phyloP scores from a whole-genome alignment of 805 yeast species.

The Saccharomycopsis guyanensis region DNA sequence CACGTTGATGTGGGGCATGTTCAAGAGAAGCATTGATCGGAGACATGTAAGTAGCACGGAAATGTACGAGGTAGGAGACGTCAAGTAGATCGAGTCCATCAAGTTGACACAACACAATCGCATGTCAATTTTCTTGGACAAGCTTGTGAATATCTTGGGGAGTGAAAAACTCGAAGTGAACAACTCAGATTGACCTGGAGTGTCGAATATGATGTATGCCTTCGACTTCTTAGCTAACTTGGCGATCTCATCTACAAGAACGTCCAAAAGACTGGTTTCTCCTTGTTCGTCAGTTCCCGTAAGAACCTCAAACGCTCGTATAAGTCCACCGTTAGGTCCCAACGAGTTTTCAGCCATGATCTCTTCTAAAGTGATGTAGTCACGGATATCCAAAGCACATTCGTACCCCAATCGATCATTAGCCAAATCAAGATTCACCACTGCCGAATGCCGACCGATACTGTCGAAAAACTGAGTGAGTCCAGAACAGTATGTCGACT shows the following conservation, averaged over 20 bases:
- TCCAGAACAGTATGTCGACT: constrained; percentile 91
- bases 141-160: constrained; percentile 51
- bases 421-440: constrained; percentile 50
- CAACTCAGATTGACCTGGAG: constrained; percentile 95
- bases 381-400: constrained; percentile 49
- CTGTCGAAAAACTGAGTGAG: constrained; percentile 88
- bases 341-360: constrained; percentile 46
- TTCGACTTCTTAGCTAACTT: constrained; percentile 47
- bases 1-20: constrained; percentile 88
- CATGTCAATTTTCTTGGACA: constrained; percentile 59
- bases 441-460: constrained; percentile 81
- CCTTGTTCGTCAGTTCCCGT: constrained; percentile 22
- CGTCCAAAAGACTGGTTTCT: constrained; percentile 47
- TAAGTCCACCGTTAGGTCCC: constrained; percentile 80
- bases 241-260: constrained; percentile 49
- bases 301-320: constrained; percentile 71
- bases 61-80: constrained; percentile 83
- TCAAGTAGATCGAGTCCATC: constrained; percentile 73
- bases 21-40: constrained; percentile 88
- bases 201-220: constrained; percentile 72
- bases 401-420: constrained; percentile 49
- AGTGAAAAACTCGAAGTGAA: constrained; percentile 85
- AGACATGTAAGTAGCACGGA: constrained; percentile 73
- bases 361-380: constrained; percentile 48
- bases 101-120: constrained; percentile 80